Conservation (phyloP, 2,329 filamentous ascomycete species). For the Tolypocladium sp. region DNA sequence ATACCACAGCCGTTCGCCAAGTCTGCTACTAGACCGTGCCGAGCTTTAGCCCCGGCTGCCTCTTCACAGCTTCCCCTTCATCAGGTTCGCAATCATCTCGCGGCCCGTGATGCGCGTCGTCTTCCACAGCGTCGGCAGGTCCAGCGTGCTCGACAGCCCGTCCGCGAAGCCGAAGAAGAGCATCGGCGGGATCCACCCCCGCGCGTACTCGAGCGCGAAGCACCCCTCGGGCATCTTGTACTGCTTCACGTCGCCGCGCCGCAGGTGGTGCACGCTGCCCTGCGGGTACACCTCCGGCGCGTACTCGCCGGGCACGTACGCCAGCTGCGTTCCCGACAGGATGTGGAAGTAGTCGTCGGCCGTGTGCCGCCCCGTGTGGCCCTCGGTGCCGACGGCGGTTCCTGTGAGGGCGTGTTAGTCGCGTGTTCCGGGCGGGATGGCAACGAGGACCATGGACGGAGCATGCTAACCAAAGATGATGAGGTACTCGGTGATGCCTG, state of each 20-base stretch:
- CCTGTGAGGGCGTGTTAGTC: conserved; percentile 20
- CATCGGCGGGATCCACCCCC: conserved; percentile 91
- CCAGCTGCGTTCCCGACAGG: conserved; percentile 65
- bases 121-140: conserved; percentile 75
- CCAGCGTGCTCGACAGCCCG: conserved; percentile 68
- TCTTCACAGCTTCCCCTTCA: conserved; percentile 59
- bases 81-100: conserved; percentile 68
- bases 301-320: conserved; percentile 62
- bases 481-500: conserved; percentile 75
- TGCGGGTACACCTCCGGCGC: conserved; percentile 60
- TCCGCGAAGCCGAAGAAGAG: conserved; percentile 84
- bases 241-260: conserved; percentile 66
- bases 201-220: conserved; percentile 76
- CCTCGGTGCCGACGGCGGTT: conserved; percentile 75
- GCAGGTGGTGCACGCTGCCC: conserved; percentile 64
- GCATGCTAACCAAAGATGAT: conserved; percentile 61
- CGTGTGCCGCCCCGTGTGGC: conserved; percentile 80
- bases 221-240: conserved; percentile 70
- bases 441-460: neutral
- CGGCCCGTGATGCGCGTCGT: conserved; percentile 66
- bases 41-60: neutral
- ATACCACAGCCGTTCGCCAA: neutral
- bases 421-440: neutral
- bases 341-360: conserved; percentile 96
- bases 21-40: neutral